Base-by-base conservation (phyloP, 257 asterid species). In the Cordia subcordata region DNA sequence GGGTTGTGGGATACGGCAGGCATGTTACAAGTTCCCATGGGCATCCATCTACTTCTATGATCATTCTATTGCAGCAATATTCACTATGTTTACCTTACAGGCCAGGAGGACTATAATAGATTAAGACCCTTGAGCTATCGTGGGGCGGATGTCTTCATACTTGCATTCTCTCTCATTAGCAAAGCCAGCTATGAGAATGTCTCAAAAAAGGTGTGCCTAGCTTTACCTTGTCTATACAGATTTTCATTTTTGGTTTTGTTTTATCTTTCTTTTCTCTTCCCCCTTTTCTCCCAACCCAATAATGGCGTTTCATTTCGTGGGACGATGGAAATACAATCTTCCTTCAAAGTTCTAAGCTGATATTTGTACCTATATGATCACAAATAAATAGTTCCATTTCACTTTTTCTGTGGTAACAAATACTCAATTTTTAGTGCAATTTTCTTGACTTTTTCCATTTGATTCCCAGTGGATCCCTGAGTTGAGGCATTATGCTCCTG, bases 1-100 rank as follows among this genome's bases (percentile, higher is more conserved):
- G 94, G 93, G 17, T 59, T 86, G 58, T 90, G 96, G 96, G 97
- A 87, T 69, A 90, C 97, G 68, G 97, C 97, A 61, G 96, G 97
- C 82, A 65, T 64, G 22, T 21, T 54, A 0, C 37, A 62, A 60
- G 45, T 37, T 58, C 60, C 60, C 44, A 53, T 42, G 23, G 33
- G 44, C 11, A 51, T 50, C 12, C 15, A 20, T 49, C 32, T 32
- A 33, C 14, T 66, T 50, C 53, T 60, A 18, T 47, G 51, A 37
- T 16, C 18, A 49, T 66, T 60, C 70, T 61, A 38, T 57, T 60
- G 66, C 54, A 53, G 50, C 32, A 27, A 60, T 16, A 60, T 17
- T 57, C 33, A 57, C 35, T 64, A 19, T 47, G 44, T 53, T 55
- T 54, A 39, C 10, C 53, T 62, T 13, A 66, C 85, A 90, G 97